These are phyloP conservation scores for Trichaptum fuscoviolaceum DNA, from an alignment of 768 basidiomycete genomes.

Conservation along the genomic window DNA sequence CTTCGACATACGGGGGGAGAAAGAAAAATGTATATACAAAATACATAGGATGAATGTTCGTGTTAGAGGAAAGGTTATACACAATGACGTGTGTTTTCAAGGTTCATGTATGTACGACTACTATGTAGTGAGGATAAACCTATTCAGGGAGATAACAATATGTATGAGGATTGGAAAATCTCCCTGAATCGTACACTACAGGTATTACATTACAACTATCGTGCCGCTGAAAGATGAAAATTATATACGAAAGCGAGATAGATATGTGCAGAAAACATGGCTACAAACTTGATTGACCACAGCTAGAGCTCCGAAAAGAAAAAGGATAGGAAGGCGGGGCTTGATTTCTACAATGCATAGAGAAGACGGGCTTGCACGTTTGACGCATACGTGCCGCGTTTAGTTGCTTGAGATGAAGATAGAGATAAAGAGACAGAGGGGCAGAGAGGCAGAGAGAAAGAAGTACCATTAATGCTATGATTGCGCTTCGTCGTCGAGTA, in stretches of 20 bases:
- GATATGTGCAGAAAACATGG: constrained; percentile 1
- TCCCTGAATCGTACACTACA: neutral
- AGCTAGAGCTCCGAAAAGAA: neutral
- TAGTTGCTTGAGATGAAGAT: neutral
- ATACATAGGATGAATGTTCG: neutral
- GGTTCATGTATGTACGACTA: neutral
- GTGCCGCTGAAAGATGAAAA: neutral
- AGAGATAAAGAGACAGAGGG: too few species aligned
- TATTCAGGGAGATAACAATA: neutral
- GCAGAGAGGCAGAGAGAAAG: constrained; percentile 2
- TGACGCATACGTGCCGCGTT: neutral
- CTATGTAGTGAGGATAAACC: neutral
- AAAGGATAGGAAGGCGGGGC: neutral
- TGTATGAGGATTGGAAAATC: neutral
- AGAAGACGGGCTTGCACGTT: neutral
- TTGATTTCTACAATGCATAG: constrained; percentile 1
- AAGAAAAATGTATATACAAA: neutral
- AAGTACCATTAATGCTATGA: constrained; percentile 20
- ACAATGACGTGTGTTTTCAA: neutral
- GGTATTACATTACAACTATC: constrained; percentile 1
- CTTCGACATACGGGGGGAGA: neutral
- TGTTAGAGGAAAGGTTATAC: neutral
- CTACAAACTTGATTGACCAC: constrained; percentile 1
- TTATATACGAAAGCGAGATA: constrained; percentile 1
- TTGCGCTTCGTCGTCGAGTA: constrained; percentile 45